Percentiles rank a stretch among this genome's conserved stretches.
Conservation (phyloP, 1,284 basidiomycete species). For the Marasmius fiardii region DNA sequence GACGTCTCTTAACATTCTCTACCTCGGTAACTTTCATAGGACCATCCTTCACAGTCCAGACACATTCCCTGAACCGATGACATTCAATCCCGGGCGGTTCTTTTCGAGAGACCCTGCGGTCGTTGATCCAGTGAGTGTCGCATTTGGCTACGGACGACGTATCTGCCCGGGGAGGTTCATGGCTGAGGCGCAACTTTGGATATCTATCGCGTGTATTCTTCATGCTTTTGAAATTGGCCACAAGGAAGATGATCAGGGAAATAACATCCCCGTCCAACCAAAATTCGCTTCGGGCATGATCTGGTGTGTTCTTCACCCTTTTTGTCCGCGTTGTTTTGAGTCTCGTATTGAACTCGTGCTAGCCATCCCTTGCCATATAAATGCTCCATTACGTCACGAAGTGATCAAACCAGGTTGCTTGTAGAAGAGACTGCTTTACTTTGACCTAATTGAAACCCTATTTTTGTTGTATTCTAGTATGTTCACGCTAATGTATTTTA, state of each 20-base stretch:
- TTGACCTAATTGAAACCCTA: too few relatives aligned
- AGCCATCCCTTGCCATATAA: constrained; percentile 34
- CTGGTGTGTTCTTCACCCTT: constrained; percentile 27
- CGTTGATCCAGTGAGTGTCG: constrained; percentile 35
- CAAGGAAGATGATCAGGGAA: constrained; percentile 32
- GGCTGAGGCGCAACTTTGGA: constrained; percentile 46
- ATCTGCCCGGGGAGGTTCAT: constrained; percentile 48
- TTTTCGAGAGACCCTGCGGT: constrained; percentile 31
- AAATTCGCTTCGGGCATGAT: constrained; percentile 44
- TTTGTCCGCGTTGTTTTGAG: not conserved
- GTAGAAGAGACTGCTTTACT: not conserved
- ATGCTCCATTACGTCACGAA: constrained; percentile 28
- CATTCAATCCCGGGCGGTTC: constrained; percentile 45
- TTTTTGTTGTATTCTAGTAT: too few relatives aligned
- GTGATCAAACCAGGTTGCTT: not conserved
- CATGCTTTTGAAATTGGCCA: constrained; percentile 37
- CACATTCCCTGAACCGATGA: constrained; percentile 34
- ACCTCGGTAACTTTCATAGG: constrained; percentile 24
- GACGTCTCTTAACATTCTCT: constrained; percentile 1
- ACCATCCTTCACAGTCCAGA: constrained; percentile 44
- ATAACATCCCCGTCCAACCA: constrained; percentile 26
- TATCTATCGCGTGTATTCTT: constrained; percentile 48
- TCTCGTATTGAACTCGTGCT: not conserved
- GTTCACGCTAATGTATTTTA: not conserved
- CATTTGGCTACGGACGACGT: constrained; percentile 48